Percentiles rank a stretch among this genome's conserved stretches.
Evolutionary conservation across 805 yeast species (phyloP).

Genomic region (Candida argentea): DNA sequence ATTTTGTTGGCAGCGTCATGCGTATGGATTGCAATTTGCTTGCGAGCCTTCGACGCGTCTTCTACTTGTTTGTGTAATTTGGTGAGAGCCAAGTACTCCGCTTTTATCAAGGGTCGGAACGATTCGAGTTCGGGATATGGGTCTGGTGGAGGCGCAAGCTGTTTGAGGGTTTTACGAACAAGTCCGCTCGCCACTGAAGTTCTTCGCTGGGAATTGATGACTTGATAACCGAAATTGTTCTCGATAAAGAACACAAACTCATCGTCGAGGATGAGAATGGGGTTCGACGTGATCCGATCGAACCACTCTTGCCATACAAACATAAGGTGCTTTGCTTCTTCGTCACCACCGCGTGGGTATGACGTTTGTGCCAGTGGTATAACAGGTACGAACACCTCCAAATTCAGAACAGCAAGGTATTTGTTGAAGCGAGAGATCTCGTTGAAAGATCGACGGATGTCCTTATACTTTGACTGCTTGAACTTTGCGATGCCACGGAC

Average conservation of each 20-base stretch:
- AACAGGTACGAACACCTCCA: constrained; percentile 90
- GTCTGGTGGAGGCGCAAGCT: constrained; percentile 85
- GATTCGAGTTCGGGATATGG: constrained; percentile 71
- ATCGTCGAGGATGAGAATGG: constrained; percentile 76
- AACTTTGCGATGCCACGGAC: constrained; percentile 58
- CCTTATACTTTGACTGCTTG: constrained; percentile 59
- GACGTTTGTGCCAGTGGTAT: constrained; percentile 68
- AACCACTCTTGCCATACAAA: constrained; percentile 78
- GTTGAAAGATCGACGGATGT: constrained; percentile 67
- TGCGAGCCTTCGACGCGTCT: constrained; percentile 46
- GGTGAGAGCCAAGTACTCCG: constrained; percentile 50
- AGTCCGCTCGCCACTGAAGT: constrained; percentile 71
- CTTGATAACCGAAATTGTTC: constrained; percentile 58
- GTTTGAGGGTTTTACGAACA: constrained; percentile 82
- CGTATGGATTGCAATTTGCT: constrained; percentile 36
- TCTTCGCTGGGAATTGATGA: constrained; percentile 47
- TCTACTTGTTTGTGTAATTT: constrained; percentile 45
- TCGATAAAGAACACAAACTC: constrained; percentile 81
- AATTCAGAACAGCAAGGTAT: constrained; percentile 69
- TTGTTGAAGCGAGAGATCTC: constrained; percentile 71
- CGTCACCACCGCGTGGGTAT: constrained; percentile 78
- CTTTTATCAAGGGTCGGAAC: constrained; percentile 80
- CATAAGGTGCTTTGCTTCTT: constrained; percentile 52
- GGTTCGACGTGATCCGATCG: constrained; percentile 58
- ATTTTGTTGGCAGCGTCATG: constrained; percentile 39